Percentiles rank a stretch among this genome's conserved stretches.
Conservation (phyloP, 495 filamentous ascomycete species). For the Neurospora intermedia region DNA sequence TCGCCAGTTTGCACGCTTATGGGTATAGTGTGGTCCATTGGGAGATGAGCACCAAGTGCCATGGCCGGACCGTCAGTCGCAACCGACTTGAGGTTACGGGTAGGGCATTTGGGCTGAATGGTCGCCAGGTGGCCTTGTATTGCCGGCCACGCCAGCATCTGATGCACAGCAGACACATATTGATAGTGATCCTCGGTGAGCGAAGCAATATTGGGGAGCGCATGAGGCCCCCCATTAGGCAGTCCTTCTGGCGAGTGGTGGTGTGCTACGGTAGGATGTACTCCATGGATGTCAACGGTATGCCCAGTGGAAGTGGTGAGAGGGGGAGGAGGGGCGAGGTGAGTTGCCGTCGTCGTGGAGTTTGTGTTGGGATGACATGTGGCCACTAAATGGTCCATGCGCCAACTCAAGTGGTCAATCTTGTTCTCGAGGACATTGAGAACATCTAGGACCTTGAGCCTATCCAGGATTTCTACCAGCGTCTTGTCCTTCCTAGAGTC, state of each 20-base stretch:
- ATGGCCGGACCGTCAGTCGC: constrained; percentile 38
- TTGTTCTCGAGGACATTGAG: constrained; percentile 34
- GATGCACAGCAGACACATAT: constrained; percentile 45
- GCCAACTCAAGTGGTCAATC: constrained; percentile 30
- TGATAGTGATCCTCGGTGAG: constrained; percentile 23
- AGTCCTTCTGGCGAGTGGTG: background rate
- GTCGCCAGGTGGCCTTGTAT: constrained; percentile 36
- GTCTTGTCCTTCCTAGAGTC: constrained; percentile 49
- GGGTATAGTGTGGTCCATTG: constrained; percentile 4
- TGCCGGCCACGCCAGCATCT: constrained; percentile 47
- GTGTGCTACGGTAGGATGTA: constrained; percentile 5
- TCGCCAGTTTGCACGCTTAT: background rate
- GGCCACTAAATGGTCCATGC: constrained; percentile 9
- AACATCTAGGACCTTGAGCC: constrained; percentile 25
- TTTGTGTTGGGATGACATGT: constrained; percentile 7
- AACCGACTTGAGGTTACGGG: constrained; percentile 20
- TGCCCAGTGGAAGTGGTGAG: background rate
- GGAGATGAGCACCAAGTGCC: constrained; percentile 27
- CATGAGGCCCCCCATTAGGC: background rate
- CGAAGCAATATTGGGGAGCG: constrained; percentile 2
- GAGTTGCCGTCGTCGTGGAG: background rate
- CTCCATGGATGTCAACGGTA: background rate
- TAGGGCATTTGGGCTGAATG: constrained; percentile 17
- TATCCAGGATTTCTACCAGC: constrained; percentile 46
- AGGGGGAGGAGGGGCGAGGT: background rate